phyloP scores from a whole-genome alignment of 202 grass and related monocot genomes.

The Tripidium arundinaceum region DNA sequence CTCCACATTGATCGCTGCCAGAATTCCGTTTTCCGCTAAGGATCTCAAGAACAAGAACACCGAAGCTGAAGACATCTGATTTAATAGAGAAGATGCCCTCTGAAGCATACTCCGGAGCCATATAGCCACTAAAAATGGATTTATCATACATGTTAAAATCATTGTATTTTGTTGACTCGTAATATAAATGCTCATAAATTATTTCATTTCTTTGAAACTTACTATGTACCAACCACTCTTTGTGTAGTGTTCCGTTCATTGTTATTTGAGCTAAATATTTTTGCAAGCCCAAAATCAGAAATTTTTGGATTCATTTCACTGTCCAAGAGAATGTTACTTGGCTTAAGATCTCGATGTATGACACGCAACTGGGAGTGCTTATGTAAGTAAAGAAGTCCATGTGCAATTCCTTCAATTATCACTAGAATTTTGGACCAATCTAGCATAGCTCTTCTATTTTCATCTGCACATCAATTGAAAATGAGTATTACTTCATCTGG shows the following conservation, averaged over 20 bases:
- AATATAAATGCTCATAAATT: not conserved
- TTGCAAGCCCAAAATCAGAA: conserved; percentile 47
- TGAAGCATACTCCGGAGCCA: conserved; percentile 40
- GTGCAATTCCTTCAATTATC: conserved; percentile 44
- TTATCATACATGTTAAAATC: not conserved
- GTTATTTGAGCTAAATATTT: conserved; percentile 29
- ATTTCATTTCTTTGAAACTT: not conserved
- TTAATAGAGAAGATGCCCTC: conserved; percentile 44
- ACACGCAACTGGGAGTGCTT: conserved; percentile 27
- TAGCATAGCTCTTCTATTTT: conserved; percentile 18
- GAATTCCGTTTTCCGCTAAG: conserved; percentile 48
- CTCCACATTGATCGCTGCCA: conserved; percentile 6
- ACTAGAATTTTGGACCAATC: conserved; percentile 33
- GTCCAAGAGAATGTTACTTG: conserved; percentile 40
- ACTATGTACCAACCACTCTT: conserved; percentile 47
- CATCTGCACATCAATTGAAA: conserved; percentile 18
- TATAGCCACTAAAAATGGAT: conserved; percentile 32
- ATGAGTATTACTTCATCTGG: not conserved
- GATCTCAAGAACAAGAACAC: conserved; percentile 48
- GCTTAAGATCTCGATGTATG: conserved; percentile 29
- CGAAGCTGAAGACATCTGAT: conserved; percentile 56
- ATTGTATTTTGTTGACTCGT: not conserved
- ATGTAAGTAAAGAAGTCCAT: conserved; percentile 32
- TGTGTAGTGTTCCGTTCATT: not conserved
- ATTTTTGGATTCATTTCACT: conserved; percentile 44